Conservation (phyloP, 257 asterid species). For the Solanum habrochaites region DNA sequence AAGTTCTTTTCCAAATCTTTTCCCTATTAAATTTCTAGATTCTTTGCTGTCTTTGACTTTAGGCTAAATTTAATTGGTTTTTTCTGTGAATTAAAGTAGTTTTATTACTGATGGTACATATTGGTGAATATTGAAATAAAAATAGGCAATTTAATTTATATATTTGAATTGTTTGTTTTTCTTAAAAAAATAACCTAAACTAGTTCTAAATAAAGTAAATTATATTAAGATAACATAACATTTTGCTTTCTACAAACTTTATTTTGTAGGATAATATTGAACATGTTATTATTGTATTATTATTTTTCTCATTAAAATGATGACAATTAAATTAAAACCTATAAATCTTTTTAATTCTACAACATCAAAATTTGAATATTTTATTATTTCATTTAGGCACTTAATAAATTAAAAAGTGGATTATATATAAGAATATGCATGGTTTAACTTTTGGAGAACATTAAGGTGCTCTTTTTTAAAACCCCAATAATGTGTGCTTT, state of each 20-base stretch:
- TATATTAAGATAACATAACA: background rate
- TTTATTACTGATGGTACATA: background rate
- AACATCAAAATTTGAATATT: background rate
- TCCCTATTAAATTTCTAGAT: background rate
- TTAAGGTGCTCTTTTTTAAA: background rate
- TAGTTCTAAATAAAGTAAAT: background rate
- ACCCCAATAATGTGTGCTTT: background rate
- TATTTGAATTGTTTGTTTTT: too few species aligned
- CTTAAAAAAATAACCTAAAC: too few species aligned
- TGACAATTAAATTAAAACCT: background rate
- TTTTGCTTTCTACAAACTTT: rapidly evolving
- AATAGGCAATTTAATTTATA: too few species aligned
- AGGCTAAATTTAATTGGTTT: background rate
- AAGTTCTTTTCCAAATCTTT: background rate
- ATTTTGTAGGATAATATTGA: background rate
- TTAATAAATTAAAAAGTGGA: background rate
- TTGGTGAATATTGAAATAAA: background rate
- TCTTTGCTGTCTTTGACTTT: background rate
- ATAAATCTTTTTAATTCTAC: background rate
- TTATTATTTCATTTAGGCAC: background rate
- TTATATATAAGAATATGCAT: background rate
- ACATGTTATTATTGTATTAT: too few species aligned
- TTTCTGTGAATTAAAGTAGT: background rate
- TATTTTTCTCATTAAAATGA: background rate
- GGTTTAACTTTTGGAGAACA: background rate